phyloP scores from a whole-genome alignment of 345 rosid genomes.

The Erysimum cheiranthoides region DNA sequence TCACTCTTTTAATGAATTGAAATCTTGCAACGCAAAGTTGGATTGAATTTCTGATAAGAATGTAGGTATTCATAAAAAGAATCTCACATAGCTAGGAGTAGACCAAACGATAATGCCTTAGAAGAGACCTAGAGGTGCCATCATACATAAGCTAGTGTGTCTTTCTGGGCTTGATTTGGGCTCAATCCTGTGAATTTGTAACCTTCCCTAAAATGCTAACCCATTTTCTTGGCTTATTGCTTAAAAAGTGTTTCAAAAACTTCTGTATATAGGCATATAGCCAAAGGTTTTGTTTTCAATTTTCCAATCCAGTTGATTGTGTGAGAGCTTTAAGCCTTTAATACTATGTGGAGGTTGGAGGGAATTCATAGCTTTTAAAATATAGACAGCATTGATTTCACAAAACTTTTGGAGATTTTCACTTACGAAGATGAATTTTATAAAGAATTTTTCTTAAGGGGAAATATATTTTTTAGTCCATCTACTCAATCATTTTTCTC shows the following conservation, averaged over 20 bases:
- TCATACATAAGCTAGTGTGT: neutral
- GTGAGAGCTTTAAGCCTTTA: no score
- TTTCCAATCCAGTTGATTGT: neutral
- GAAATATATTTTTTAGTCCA: neutral
- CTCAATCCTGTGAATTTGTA: neutral
- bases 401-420: neutral
- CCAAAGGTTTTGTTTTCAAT: neutral
- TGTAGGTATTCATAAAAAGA: neutral
- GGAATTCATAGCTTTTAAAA: neutral
- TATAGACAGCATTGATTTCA: neutral
- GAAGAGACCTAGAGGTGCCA: no score
- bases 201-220: neutral
- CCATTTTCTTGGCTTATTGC: neutral
- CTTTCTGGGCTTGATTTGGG: slow-evolving; percentile 12
- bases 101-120: neutral
- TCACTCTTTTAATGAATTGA: neutral
- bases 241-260: neutral
- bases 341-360: neutral
- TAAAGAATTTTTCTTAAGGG: neutral
- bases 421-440: neutral
- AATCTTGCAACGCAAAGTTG: neutral
- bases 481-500: neutral
- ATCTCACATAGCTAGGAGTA: neutral
- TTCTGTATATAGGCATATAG: neutral
- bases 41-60: neutral